Evolutionary conservation across 208 protist genomes (phyloP).

Genomic region (Blastocrithidia nonstop): DNA sequence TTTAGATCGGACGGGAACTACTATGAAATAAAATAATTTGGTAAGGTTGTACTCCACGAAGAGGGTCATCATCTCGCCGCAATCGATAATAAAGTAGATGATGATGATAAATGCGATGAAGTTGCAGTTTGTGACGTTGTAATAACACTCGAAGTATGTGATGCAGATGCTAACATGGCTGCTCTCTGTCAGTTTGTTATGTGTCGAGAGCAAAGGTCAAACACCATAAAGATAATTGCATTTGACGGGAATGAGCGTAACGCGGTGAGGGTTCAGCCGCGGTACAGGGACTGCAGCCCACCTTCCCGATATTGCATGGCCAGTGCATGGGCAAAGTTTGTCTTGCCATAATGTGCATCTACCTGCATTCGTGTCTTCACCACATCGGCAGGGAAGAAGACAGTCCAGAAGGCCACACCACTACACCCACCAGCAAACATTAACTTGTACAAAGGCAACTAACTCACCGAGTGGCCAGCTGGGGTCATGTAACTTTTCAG

Average conservation of each 20-base stretch:
- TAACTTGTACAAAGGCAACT: constrained; percentile 23
- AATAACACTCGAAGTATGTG: too few species aligned
- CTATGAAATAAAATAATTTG: too few species aligned
- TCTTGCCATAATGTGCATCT: constrained; percentile 14
- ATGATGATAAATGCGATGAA: too few species aligned
- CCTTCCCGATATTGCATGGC: constrained; percentile 26
- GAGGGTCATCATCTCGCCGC: too few species aligned
- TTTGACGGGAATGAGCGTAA: constrained; percentile 74
- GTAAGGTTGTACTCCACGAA: too few species aligned
- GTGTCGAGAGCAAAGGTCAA: constrained; percentile 20
- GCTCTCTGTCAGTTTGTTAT: not conserved
- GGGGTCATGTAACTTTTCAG: constrained; percentile 42
- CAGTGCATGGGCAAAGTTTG: constrained; percentile 17
- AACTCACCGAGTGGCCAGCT: constrained; percentile 7
- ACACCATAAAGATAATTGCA: constrained; percentile 50
- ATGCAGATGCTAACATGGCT: too few species aligned
- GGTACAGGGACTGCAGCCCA: constrained; percentile 50
- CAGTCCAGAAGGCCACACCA: constrained; percentile 70
- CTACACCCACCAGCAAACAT: constrained; percentile 64
- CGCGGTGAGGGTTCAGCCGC: constrained; percentile 56
- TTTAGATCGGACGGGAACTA: too few species aligned
- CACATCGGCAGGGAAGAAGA: constrained; percentile 77
- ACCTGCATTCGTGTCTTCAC: constrained; percentile 80
- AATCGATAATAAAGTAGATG: too few species aligned
- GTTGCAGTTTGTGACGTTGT: too few species aligned